Evolutionary conservation across 495 filamentous ascomycete species (phyloP), one percentile per base, ranked within the genome.

Genomic region (Penicillium subrubescens): DNA sequence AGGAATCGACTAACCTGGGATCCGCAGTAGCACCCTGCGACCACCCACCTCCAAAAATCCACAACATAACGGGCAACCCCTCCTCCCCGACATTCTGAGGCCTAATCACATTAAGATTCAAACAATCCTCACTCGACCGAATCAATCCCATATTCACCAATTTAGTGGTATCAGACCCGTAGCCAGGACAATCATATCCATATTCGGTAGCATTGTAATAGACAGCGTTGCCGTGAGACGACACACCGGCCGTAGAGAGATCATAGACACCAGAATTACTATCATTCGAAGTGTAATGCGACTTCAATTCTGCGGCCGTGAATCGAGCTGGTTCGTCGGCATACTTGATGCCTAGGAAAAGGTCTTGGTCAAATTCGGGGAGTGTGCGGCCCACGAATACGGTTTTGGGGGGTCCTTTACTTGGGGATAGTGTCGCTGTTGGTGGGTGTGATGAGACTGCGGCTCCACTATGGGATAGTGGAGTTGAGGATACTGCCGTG

Each of bases 41-140:
- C 74, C 76, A 90, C 7, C 81, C 85, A 56, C 89, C 88, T 19
- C 87, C 89, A 67, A 85, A 87, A 59, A 92, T 90, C 86, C 87
- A 90, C 31, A 89, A 75, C 57, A 87, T 76, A 25, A 91, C 84
- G 3, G 89, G 89, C 0, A 90, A 75, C 56, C 85, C 81, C 7
- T 83, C 78, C 17, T 71, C 73, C 1, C 73, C 68, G 39, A 66
- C 77, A 53, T 74, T 81, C n/a, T 69, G 41, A 21, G 89, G 88
- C 17, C 87, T 82, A 35, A 88, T 76, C 11, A 92, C 78, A 65
- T 90, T 90, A 57, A 91, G 67, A 61, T 84, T 89, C 21, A 89
- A 73, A 65, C 89, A 92, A 73, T 92, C 80, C 65, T 92, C 88
- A 57, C 73, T 79, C 58, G 73, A 46, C 37, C 59, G 44, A 27